A percentile compares a stretch with the other conserved stretches of the same genome.
Evolutionary conservation across 768 basidiomycete species (phyloP).

Genomic region (Ramaria sp.): DNA sequence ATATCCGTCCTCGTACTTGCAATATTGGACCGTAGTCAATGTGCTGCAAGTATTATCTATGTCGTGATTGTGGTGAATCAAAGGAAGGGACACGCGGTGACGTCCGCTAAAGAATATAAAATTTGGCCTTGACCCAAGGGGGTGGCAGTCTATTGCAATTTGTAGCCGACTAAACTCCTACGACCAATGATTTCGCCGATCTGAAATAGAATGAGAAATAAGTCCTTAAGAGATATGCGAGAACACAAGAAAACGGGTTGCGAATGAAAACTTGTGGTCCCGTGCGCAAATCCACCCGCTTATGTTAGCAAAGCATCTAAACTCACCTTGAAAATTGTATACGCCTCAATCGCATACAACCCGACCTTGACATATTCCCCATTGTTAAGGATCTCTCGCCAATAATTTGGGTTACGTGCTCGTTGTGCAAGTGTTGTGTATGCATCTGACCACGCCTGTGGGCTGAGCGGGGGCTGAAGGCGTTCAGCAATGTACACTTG

Average conservation of each 20-base stretch:
- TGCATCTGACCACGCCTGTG: constrained; percentile 41
- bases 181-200: constrained; percentile 85
- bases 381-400: constrained; percentile 45
- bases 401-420: constrained; percentile 46
- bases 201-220: constrained; percentile 22
- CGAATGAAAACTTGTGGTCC: no score
- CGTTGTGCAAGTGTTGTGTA: constrained; percentile 60
- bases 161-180: constrained; percentile 72
- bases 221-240: background rate
- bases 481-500: constrained; percentile 63
- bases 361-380: constrained; percentile 63
- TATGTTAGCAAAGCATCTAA: background rate
- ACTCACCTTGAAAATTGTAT: constrained; percentile 78
- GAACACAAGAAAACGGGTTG: no score
- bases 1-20: background rate
- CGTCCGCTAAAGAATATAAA: no score
- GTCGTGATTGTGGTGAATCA: background rate
- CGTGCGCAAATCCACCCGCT: background rate
- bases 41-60: background rate
- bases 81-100: background rate
- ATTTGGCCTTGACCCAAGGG: no score
- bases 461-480: constrained; percentile 53
- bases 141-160: constrained; percentile 38
- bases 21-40: background rate
- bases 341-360: constrained; percentile 76